Percentiles rank a stretch among this genome's conserved stretches.
These are phyloP conservation scores for Neopestalotiopsis clavispora DNA, from an alignment of 2,329 filamentous ascomycete species.

Conservation along the genomic window DNA sequence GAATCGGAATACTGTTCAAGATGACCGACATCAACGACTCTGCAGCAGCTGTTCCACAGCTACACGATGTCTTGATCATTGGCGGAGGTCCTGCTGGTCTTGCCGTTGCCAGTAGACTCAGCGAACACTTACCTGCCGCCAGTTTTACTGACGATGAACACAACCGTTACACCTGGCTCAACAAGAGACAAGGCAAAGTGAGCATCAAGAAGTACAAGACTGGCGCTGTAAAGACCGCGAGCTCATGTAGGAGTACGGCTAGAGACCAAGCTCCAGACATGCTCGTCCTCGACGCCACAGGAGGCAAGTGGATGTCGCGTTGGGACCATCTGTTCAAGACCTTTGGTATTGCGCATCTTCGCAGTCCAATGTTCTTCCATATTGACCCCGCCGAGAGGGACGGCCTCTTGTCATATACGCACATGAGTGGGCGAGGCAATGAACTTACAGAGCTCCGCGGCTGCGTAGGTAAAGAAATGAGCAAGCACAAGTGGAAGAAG, in stretches of 20 bases:
- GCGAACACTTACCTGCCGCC: conserved; percentile 75
- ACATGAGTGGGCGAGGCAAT: conserved; percentile 60
- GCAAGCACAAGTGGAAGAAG: conserved; percentile 79
- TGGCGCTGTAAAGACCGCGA: conserved; percentile 33
- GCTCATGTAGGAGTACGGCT: conserved; percentile 32
- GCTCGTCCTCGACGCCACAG: conserved; percentile 70
- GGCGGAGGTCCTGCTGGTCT: conserved; percentile 79
- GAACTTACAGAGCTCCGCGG: conserved; percentile 74
- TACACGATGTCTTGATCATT: conserved; percentile 73
- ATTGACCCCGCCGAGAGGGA: conserved; percentile 78
- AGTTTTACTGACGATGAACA: conserved; percentile 86
- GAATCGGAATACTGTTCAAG: not conserved
- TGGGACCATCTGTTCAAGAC: conserved; percentile 74
- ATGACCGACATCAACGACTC: conserved; percentile 23
- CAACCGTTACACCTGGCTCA: conserved; percentile 79
- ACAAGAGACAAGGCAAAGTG: conserved; percentile 65
- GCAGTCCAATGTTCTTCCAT: conserved; percentile 85
- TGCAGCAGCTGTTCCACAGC: conserved; percentile 29
- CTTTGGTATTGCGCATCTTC: conserved; percentile 72
- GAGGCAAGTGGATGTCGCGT: conserved; percentile 68
- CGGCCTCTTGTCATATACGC: conserved; percentile 71
- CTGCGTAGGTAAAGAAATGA: conserved; percentile 79
- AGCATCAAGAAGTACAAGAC: conserved; percentile 58
- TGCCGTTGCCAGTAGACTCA: conserved; percentile 72
- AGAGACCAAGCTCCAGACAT: conserved; percentile 46